Conservation (phyloP, 2,329 filamentous ascomycete species). For the Xylariaceae sp. region DNA sequence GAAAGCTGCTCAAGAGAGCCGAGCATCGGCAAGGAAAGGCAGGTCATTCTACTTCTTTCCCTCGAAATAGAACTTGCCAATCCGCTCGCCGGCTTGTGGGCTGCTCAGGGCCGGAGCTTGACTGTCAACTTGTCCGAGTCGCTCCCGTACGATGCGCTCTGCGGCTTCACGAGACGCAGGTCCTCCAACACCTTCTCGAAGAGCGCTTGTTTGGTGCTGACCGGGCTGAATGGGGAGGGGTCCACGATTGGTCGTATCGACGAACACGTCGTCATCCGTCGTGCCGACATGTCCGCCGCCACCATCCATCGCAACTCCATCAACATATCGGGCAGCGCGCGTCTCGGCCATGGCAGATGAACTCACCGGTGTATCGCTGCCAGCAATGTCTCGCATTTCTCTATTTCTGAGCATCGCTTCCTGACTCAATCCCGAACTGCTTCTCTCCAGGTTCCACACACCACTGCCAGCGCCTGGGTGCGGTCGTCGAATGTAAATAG, state of each 20-base stretch:
- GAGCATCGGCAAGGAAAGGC: not conserved
- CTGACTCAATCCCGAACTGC: slow-evolving; percentile 49
- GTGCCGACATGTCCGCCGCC: slow-evolving; percentile 37
- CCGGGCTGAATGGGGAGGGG: slow-evolving; percentile 43
- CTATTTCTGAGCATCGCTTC: slow-evolving; percentile 30
- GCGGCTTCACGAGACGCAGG: slow-evolving; percentile 48
- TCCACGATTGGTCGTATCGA: slow-evolving; percentile 60
- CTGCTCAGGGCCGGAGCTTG: slow-evolving; percentile 39
- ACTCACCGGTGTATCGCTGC: slow-evolving; percentile 42
- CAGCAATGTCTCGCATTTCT: slow-evolving; percentile 30
- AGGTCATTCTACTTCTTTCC: slow-evolving; percentile 34
- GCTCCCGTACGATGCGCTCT: slow-evolving; percentile 59
- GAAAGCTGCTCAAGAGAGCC: not conserved
- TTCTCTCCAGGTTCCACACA: slow-evolving; percentile 45
- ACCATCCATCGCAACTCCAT: slow-evolving; percentile 59
- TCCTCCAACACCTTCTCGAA: slow-evolving; percentile 33
- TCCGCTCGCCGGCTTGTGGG: slow-evolving; percentile 40
- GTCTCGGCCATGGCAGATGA: slow-evolving; percentile 46
- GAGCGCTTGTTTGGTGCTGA: slow-evolving; percentile 35
- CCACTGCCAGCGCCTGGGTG: slow-evolving; percentile 35
- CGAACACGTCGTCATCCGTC: slow-evolving; percentile 47
- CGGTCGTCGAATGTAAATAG: slow-evolving; percentile 57
- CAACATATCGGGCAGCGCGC: slow-evolving; percentile 59
- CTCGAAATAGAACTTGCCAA: slow-evolving; percentile 60
- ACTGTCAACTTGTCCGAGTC: slow-evolving; percentile 48